These are phyloP conservation scores for Taphrina wiesneri DNA, from an alignment of 1,139 yeast genomes.

Conservation along the genomic window DNA sequence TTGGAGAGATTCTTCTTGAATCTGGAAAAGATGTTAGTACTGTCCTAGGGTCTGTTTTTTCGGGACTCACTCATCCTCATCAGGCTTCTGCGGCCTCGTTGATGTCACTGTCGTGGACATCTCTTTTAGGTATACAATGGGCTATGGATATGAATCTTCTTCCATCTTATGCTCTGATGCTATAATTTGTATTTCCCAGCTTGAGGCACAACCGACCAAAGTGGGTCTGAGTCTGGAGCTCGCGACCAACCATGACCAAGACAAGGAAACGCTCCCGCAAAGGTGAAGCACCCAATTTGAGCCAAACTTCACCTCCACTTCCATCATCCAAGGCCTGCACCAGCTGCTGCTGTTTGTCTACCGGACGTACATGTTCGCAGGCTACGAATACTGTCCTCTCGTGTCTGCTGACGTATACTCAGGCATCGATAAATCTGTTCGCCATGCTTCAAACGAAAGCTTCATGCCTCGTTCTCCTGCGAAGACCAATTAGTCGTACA, in stretches of 20 bases:
- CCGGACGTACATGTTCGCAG: too few species aligned
- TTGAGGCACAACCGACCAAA: background rate
- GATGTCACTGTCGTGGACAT: constrained; percentile 11
- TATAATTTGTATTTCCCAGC: background rate
- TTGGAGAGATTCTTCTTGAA: constrained; percentile 26
- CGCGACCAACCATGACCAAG: background rate
- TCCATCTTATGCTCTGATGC: too few species aligned
- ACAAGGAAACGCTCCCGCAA: background rate
- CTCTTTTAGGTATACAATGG: background rate
- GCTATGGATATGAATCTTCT: background rate
- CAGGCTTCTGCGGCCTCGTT: constrained; percentile 24
- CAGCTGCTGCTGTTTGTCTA: background rate
- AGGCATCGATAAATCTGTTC: too few species aligned
- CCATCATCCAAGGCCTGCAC: background rate
- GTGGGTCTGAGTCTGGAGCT: background rate
- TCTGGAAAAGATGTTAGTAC: background rate
- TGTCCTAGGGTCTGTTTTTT: background rate
- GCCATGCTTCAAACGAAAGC: too few species aligned
- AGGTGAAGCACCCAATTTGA: background rate
- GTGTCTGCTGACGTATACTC: too few species aligned
- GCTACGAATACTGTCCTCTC: too few species aligned
- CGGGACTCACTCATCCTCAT: constrained; percentile 10
- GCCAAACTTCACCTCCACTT: background rate
- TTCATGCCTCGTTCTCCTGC: too few species aligned
- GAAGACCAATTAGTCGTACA: too few species aligned